Conservation (phyloP, 2,329 filamentous ascomycete genomes). For the Fusarium albidum region DNA sequence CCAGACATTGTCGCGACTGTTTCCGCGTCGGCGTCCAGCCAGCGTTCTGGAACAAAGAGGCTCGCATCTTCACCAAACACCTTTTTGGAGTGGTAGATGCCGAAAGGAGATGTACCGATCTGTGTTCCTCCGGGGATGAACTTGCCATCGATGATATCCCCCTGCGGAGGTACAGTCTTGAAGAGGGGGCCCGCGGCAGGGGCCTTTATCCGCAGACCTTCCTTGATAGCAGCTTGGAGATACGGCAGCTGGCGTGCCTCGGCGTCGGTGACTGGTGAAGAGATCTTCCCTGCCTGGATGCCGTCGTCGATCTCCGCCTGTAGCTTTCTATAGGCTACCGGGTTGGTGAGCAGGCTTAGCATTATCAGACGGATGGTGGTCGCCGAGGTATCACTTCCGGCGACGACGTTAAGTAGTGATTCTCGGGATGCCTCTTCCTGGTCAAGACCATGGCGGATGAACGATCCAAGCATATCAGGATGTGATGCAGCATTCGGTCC, state of each 20-base stretch:
- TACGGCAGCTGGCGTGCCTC: constrained; percentile 52
- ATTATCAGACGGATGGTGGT: constrained; percentile 53
- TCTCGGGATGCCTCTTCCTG: constrained; percentile 43
- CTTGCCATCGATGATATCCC: constrained; percentile 48
- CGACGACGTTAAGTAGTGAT: constrained; percentile 42
- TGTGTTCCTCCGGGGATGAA: constrained; percentile 56
- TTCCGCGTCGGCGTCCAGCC: constrained; percentile 50
- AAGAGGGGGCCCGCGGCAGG: constrained; percentile 49
- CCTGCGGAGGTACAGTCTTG: constrained; percentile 47
- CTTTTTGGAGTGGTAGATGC: constrained; percentile 48
- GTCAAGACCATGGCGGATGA: constrained; percentile 45
- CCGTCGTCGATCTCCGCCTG: constrained; percentile 54
- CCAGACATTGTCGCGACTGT: constrained; percentile 46
- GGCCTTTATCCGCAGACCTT: constrained; percentile 55
- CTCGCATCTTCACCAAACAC: constrained; percentile 51
- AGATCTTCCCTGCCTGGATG: constrained; percentile 31
- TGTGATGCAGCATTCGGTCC: constrained; percentile 27
- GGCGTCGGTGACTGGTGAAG: constrained; percentile 42
- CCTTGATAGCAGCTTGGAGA: constrained; percentile 57
- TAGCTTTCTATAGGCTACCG: constrained; percentile 52
- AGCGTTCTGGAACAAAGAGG: constrained; percentile 58
- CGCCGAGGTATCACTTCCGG: constrained; percentile 46
- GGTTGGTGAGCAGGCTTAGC: constrained; percentile 58
- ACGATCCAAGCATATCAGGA: constrained; percentile 48
- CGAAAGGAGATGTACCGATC: constrained; percentile 53